A percentile compares a stretch with the other conserved stretches of the same genome.
Conservation (phyloP, 2,329 filamentous ascomycete species). For the Hypoxylon sp. region DNA sequence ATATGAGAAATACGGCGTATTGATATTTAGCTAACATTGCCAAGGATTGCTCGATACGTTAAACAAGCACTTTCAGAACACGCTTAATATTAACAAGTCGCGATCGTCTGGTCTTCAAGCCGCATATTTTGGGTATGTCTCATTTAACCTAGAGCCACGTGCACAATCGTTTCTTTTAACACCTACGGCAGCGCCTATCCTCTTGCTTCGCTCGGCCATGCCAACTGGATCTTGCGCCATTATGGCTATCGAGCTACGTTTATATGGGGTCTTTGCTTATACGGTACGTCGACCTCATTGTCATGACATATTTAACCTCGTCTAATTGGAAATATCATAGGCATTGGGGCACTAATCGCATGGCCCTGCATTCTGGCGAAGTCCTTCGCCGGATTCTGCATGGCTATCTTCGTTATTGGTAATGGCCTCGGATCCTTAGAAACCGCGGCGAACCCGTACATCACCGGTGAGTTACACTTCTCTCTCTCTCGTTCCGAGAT, state of each 20-base stretch:
- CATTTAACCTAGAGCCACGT: slow-evolving; percentile 6
- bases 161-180: slow-evolving; percentile 24
- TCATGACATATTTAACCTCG: neutral
- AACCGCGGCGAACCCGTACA: slow-evolving; percentile 83
- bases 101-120: slow-evolving; percentile 74
- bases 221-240: slow-evolving; percentile 75
- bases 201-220: slow-evolving; percentile 73
- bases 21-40: slow-evolving; percentile 19
- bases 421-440: slow-evolving; percentile 81
- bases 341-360: slow-evolving; percentile 70
- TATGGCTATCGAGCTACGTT: slow-evolving; percentile 77
- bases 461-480: slow-evolving; percentile 65
- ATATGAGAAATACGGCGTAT: slow-evolving; percentile 5
- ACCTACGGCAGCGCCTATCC: slow-evolving; percentile 69
- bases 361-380: slow-evolving; percentile 71
- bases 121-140: slow-evolving; percentile 72
- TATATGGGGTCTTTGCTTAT: slow-evolving; percentile 76
- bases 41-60: slow-evolving; percentile 67
- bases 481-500: neutral
- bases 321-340: slow-evolving; percentile 50
- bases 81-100: slow-evolving; percentile 67
- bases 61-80: slow-evolving; percentile 69
- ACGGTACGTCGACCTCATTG: slow-evolving; percentile 58
- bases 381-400: slow-evolving; percentile 82
- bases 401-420: slow-evolving; percentile 80